phyloP scores from a whole-genome alignment of 768 basidiomycete species.

The Leccinum broughii region DNA sequence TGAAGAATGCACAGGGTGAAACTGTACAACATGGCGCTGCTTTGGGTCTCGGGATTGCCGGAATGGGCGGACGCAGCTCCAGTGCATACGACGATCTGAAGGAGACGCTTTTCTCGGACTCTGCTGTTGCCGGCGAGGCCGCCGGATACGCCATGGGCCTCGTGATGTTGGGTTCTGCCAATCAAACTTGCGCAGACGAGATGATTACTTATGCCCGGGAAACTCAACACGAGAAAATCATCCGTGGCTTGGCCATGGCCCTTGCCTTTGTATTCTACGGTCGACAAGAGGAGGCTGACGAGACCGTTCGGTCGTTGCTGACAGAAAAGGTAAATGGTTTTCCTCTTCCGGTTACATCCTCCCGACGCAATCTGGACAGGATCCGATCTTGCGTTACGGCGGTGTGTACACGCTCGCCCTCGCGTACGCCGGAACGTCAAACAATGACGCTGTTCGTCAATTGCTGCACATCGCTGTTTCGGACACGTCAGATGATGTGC shows the following conservation, averaged over 20 bases:
- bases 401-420: conserved; percentile 96
- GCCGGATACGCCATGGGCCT: conserved; percentile 98
- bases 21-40: conserved; percentile 97
- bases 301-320: conserved; percentile 73
- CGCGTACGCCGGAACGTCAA: conserved; percentile 94
- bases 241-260: conserved; percentile 91
- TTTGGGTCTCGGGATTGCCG: conserved; percentile 93
- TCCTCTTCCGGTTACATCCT: neutral
- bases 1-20: conserved; percentile 76
- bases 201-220: conserved; percentile 97
- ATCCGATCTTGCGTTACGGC: conserved; percentile 95
- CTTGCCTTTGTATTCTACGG: conserved; percentile 92
- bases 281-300: conserved; percentile 88
- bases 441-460: conserved; percentile 90
- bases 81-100: conserved; percentile 94
- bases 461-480: conserved; percentile 96
- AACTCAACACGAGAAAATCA: conserved; percentile 99
- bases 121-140: conserved; percentile 94
- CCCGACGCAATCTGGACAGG: conserved; percentile 47
- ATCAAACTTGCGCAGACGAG: conserved; percentile 77
- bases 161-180: conserved; percentile 95
- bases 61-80: conserved; percentile 86
- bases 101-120: conserved; percentile 86
- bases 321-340: conserved; percentile 72
- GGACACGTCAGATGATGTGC: conserved; percentile 96